phyloP scores from a whole-genome alignment of 805 yeast genomes.

The Yarrowia sp. region DNA sequence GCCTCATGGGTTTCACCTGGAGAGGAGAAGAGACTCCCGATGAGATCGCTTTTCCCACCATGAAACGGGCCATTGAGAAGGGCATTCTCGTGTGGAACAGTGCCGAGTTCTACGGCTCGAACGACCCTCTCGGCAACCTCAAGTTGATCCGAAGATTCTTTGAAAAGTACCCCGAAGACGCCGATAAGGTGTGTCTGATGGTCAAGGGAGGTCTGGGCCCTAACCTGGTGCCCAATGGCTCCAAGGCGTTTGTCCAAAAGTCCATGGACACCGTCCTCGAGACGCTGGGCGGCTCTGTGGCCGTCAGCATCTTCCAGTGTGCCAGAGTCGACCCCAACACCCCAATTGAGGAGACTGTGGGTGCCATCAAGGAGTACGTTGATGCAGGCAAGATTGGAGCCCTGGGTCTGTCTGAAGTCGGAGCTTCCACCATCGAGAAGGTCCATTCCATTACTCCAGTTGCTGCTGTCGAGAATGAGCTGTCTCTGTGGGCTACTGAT shows the following conservation, averaged over 20 bases:
- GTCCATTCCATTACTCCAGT: slow-evolving; percentile 65
- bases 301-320: slow-evolving; percentile 65
- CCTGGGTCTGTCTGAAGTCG: slow-evolving; percentile 76
- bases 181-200: slow-evolving; percentile 63
- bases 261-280: slow-evolving; percentile 57
- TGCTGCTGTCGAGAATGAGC: slow-evolving; percentile 77
- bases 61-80: slow-evolving; percentile 60
- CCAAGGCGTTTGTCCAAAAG: slow-evolving; percentile 55
- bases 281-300: slow-evolving; percentile 44
- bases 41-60: slow-evolving; percentile 60
- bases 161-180: slow-evolving; percentile 60
- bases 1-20: slow-evolving; percentile 86
- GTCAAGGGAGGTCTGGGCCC: slow-evolving; percentile 69
- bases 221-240: slow-evolving; percentile 58
- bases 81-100: slow-evolving; percentile 67
- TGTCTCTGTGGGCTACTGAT: slow-evolving; percentile 73
- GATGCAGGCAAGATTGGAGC: slow-evolving; percentile 72
- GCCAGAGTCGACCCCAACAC: slow-evolving; percentile 68
- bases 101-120: slow-evolving; percentile 79
- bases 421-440: slow-evolving; percentile 63
- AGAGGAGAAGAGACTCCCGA: slow-evolving; percentile 58
- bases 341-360: slow-evolving; percentile 66
- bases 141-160: slow-evolving; percentile 64
- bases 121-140: slow-evolving; percentile 59
- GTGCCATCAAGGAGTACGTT: slow-evolving; percentile 62